phyloP scores from a whole-genome alignment of 148 eudicot species.

The Camellia lanceoleosa region DNA sequence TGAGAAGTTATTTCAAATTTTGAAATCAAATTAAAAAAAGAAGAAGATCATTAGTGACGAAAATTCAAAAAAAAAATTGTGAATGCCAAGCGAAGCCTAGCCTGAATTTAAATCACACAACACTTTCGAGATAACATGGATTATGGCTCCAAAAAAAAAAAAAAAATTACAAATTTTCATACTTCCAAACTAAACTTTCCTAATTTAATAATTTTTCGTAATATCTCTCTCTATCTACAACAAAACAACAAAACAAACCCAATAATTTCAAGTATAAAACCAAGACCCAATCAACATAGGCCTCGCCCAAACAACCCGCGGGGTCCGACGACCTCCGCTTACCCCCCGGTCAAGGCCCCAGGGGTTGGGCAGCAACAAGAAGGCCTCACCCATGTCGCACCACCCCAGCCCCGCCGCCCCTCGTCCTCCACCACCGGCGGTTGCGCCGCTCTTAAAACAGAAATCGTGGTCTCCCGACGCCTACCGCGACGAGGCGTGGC shows the following conservation, averaged over 20 bases:
- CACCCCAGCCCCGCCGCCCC: conserved; percentile 4
- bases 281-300: conserved; percentile 14
- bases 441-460: conserved; percentile 41
- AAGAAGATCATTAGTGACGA: too few relatives aligned
- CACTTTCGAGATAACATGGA: too few relatives aligned
- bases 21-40: too few relatives aligned
- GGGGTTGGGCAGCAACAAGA: conserved; percentile 11
- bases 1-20: too few relatives aligned
- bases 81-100: too few relatives aligned
- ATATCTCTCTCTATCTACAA: too few relatives aligned
- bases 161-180: too few relatives aligned
- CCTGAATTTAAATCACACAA: too few relatives aligned
- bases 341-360: neutral
- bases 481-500: conserved; percentile 65
- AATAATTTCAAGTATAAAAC: neutral
- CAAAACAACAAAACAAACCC: neutral
- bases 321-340: conserved; percentile 24
- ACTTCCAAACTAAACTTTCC: too few relatives aligned
- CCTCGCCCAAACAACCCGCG: conserved; percentile 29
- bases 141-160: too few relatives aligned
- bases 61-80: too few relatives aligned
- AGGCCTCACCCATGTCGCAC: neutral
- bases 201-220: too few relatives aligned
- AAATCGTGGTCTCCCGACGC: conserved; percentile 77
- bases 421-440: neutral